phyloP scores from a whole-genome alignment of 1,284 basidiomycete species.

The Termitomyces sp. region DNA sequence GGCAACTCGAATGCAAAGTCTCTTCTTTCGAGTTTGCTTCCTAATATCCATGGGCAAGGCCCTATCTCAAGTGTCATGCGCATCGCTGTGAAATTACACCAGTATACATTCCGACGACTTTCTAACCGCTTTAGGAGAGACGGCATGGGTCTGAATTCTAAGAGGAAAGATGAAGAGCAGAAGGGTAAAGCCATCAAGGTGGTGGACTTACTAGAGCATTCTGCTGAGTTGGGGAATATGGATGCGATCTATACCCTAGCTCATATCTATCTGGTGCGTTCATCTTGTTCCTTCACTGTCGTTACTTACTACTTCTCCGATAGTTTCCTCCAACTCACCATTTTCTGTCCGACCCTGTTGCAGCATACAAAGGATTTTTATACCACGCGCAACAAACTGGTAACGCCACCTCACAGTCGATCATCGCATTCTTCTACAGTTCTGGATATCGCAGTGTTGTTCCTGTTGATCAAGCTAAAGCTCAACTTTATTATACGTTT shows the following conservation, averaged over 20 bases:
- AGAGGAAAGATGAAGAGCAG: slow-evolving; percentile 57
- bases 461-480: slow-evolving; percentile 65
- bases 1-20: slow-evolving; percentile 41
- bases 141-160: slow-evolving; percentile 33
- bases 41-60: slow-evolving; percentile 65
- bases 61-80: slow-evolving; percentile 63
- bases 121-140: slow-evolving; percentile 37
- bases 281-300: slow-evolving; percentile 1
- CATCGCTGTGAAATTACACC: slow-evolving; percentile 56
- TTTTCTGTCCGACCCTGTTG: slow-evolving; percentile 53
- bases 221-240: slow-evolving; percentile 70
- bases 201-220: slow-evolving; percentile 71
- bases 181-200: slow-evolving; percentile 69
- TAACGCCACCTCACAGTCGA: slow-evolving; percentile 79
- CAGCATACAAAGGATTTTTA: slow-evolving; percentile 57
- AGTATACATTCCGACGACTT: slow-evolving; percentile 44
- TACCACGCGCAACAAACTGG: slow-evolving; percentile 64
- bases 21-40: slow-evolving; percentile 57
- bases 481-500: slow-evolving; percentile 91
- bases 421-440: slow-evolving; percentile 83
- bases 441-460: slow-evolving; percentile 77
- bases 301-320: not conserved
- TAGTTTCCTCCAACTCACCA: slow-evolving; percentile 69
- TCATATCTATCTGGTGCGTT: slow-evolving; percentile 64
- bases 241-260: slow-evolving; percentile 75